phyloP scores from a whole-genome alignment of 352 stramenopile species.

The Pythium aquatile region DNA sequence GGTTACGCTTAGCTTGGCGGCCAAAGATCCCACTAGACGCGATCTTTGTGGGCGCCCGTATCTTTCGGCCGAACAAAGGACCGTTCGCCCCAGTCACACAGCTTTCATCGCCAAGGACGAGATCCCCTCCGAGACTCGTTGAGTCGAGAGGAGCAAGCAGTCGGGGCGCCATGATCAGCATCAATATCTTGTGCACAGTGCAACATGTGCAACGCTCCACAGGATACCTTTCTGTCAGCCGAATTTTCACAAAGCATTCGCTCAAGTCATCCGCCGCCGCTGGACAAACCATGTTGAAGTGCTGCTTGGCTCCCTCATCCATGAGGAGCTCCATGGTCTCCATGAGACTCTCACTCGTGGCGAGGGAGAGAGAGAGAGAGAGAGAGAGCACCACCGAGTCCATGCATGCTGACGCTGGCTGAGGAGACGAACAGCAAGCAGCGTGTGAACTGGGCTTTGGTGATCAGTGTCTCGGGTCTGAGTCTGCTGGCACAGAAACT shows the following conservation, averaged over 20 bases:
- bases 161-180: neutral
- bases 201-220: neutral
- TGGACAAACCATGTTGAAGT: neutral
- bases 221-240: constrained; percentile 6
- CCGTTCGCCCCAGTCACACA: neutral
- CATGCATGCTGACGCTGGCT: neutral
- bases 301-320: neutral
- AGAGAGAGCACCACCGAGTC: neutral
- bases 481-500: neutral
- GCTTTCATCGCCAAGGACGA: neutral
- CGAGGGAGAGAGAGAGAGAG: neutral
- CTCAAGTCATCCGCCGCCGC: neutral
- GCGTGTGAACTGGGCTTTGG: neutral
- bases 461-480: neutral
- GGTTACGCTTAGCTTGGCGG: neutral
- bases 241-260: neutral
- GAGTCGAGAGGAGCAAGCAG: neutral
- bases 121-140: neutral
- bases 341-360: no score
- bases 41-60: constrained; percentile 15
- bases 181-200: neutral
- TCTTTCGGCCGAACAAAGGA: constrained; percentile 2
- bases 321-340: neutral
- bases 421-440: neutral
- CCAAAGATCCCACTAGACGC: constrained; percentile 2